Conservation (phyloP, 176 grass and related monocot genomes). For the Oryza australiensis region DNA sequence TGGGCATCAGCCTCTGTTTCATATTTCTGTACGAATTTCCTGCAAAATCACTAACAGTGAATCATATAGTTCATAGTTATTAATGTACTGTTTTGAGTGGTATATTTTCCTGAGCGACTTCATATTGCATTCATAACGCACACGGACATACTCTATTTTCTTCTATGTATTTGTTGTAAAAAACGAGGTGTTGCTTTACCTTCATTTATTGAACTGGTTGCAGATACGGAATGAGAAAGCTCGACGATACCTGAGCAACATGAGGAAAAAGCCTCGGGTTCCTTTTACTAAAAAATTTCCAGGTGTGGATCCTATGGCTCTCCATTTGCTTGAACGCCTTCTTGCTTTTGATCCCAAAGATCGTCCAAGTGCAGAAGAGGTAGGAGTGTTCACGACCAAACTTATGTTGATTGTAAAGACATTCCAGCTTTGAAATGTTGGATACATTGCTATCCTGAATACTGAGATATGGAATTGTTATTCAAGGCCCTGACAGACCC, state of each 20-base stretch:
- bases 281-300: conserved; percentile 82
- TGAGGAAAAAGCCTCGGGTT: conserved; percentile 76
- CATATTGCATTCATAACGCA: background rate
- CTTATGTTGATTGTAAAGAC: conserved; percentile 6
- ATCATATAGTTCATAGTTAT: background rate
- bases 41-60: conserved; percentile 14
- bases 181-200: background rate
- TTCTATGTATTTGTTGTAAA: background rate
- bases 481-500: conserved; percentile 79
- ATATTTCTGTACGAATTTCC: background rate
- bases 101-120: background rate
- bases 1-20: background rate
- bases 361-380: conserved; percentile 77
- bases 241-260: conserved; percentile 79
- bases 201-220: conserved; percentile 4
- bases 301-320: conserved; percentile 70
- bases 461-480: conserved; percentile 39
- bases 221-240: conserved; percentile 97
- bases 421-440: conserved; percentile 24
- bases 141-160: background rate
- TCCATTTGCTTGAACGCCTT: conserved; percentile 77
- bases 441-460: conserved; percentile 27
- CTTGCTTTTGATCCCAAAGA: conserved; percentile 94
- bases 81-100: conserved; percentile 8
- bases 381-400: conserved; percentile 34